A percentile compares a stretch with the other conserved stretches of the same genome.
These are phyloP conservation scores for Puccinia polysora DNA, from an alignment of 1,284 basidiomycete species.

Conservation along the genomic window DNA sequence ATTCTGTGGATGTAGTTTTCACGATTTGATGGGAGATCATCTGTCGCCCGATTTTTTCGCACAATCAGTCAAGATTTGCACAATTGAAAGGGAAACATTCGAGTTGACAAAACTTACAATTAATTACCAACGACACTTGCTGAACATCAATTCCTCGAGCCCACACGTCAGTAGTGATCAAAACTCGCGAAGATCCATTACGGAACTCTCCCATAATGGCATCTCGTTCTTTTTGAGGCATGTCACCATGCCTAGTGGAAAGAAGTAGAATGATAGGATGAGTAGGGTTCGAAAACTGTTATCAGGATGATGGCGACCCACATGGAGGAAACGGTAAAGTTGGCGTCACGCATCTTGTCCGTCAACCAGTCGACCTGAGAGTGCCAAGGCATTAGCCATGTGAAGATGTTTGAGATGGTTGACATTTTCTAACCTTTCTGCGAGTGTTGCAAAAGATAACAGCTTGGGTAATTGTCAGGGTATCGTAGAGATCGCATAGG, in stretches of 20 bases:
- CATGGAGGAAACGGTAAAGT: slow-evolving; percentile 54
- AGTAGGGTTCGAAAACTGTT: neutral
- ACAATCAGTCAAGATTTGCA: neutral
- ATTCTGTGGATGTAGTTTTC: slow-evolving; percentile 99
- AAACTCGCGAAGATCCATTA: slow-evolving; percentile 48
- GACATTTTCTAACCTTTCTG: slow-evolving; percentile 44
- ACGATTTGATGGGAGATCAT: slow-evolving; percentile 65
- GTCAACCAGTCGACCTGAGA: slow-evolving; percentile 51
- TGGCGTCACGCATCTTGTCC: slow-evolving; percentile 52
- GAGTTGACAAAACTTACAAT: slow-evolving; percentile 43
- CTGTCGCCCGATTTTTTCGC: slow-evolving; percentile 13
- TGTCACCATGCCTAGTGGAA: slow-evolving; percentile 50
- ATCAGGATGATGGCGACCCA: slow-evolving; percentile 12
- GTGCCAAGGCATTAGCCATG: neutral
- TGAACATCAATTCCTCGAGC: slow-evolving; percentile 51
- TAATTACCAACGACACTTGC: slow-evolving; percentile 51
- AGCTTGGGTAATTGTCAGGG: slow-evolving; percentile 50
- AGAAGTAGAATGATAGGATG: neutral
- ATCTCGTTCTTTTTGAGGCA: slow-evolving; percentile 50
- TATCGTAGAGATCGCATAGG: slow-evolving; percentile 50
- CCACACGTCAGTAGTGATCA: slow-evolving; percentile 50
- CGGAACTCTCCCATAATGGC: slow-evolving; percentile 51
- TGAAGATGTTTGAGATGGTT: neutral
- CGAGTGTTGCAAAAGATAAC: slow-evolving; percentile 55
- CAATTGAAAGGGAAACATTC: neutral